Evolutionary conservation across 805 yeast species (phyloP).

Genomic region (Candida ortonii): DNA sequence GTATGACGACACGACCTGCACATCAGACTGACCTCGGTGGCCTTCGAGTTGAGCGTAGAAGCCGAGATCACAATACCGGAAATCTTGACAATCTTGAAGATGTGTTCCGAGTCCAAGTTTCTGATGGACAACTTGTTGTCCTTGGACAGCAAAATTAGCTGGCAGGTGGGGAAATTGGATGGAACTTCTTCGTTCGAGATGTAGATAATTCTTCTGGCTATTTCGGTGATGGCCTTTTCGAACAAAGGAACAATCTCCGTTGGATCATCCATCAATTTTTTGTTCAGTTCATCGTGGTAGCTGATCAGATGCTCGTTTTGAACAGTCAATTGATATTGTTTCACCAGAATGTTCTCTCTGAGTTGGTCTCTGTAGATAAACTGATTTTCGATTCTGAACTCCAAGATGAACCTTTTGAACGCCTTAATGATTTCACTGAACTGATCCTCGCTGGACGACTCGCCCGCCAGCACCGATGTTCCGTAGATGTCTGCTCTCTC

Average conservation of each 20-base stretch:
- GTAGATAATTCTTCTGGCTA: conserved; percentile 69
- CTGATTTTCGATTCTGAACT: conserved; percentile 78
- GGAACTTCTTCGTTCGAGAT: conserved; percentile 52
- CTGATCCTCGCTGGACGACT: conserved; percentile 58
- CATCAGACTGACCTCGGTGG: conserved; percentile 77
- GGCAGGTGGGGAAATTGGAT: conserved; percentile 71
- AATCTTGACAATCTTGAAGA: conserved; percentile 83
- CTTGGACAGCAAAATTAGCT: conserved; percentile 70
- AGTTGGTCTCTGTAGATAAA: conserved; percentile 89
- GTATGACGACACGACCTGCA: conserved; percentile 88
- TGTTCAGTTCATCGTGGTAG: conserved; percentile 85
- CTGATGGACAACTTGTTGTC: conserved; percentile 74
- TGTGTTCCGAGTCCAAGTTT: conserved; percentile 80
- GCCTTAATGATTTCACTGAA: conserved; percentile 71
- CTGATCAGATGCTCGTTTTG: conserved; percentile 81
- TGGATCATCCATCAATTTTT: conserved; percentile 81
- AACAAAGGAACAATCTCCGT: conserved; percentile 82
- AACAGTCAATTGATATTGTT: conserved; percentile 68
- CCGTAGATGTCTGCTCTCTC: conserved; percentile 69
- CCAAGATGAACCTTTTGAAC: conserved; percentile 77
- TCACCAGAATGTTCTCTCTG: conserved; percentile 78
- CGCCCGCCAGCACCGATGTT: conserved; percentile 87
- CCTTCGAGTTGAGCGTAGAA: conserved; percentile 82
- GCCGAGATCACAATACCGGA: conserved; percentile 94
- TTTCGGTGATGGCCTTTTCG: conserved; percentile 79